Percentiles rank a stretch among this genome's conserved stretches.
These are phyloP conservation scores for Theileria equi DNA, from an alignment of 169 alveolate species.

Conservation along the genomic window DNA sequence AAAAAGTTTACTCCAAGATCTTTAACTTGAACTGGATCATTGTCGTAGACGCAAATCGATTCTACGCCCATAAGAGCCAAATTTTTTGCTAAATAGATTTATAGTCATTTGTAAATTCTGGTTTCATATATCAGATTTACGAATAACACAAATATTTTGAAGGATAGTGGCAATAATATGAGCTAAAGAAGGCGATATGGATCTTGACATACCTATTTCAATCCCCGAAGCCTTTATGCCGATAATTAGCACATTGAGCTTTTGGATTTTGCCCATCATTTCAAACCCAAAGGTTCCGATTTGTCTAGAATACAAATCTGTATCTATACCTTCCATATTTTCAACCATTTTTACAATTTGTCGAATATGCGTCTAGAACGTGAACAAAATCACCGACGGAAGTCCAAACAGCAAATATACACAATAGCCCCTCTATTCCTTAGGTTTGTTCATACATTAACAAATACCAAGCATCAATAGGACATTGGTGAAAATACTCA, in stretches of 20 bases:
- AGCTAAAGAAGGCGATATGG: not conserved
- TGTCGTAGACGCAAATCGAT: constrained; percentile 88
- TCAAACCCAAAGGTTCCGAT: constrained; percentile 99
- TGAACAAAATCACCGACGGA: not conserved
- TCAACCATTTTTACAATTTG: not conserved
- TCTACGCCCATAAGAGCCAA: constrained; percentile 94
- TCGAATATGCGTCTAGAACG: not conserved
- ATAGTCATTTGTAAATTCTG: constrained; percentile 22
- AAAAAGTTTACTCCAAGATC: constrained; percentile 95
- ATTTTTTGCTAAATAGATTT: constrained; percentile 91
- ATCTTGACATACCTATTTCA: constrained; percentile 48
- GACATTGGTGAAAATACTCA: not conserved
- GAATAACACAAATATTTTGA: not conserved
- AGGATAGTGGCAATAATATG: not conserved
- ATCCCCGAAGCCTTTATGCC: constrained; percentile 92
- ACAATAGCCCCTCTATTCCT: not conserved
- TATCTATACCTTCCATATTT: constrained; percentile 78
- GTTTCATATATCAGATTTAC: not conserved
- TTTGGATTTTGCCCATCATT: constrained; percentile 92
- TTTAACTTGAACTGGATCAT: constrained; percentile 72
- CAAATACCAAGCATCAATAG: not conserved
- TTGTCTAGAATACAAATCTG: constrained; percentile 95
- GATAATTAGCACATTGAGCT: constrained; percentile 87
- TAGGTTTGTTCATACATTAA: not conserved
- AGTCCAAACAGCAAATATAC: not conserved